Percentiles rank a stretch among this genome's conserved stretches.
Evolutionary conservation across 257 asterid species (phyloP).

Genomic region (Gardenia jasminoides): DNA sequence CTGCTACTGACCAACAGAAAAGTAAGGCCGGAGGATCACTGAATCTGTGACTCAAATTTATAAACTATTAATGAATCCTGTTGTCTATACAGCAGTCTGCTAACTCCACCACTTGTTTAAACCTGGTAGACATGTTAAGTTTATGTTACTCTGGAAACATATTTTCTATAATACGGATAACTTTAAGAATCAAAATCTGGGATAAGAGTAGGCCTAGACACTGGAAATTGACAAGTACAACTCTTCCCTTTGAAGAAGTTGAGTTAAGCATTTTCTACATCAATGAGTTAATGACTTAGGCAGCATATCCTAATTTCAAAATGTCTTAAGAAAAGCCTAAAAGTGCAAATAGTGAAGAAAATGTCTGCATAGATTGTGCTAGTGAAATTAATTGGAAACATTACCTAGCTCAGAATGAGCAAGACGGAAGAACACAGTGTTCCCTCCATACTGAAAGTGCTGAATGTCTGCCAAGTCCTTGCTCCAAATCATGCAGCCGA

Average conservation of each 20-base stretch:
- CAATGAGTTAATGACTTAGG: not conserved
- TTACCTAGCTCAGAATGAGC: slow-evolving; percentile 60
- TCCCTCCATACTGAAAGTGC: slow-evolving; percentile 51
- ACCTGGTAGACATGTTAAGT: not conserved
- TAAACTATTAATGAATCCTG: too few relatives aligned
- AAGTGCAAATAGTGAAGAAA: not conserved
- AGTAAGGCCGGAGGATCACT: not conserved
- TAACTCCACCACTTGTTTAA: not conserved
- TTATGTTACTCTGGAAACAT: not conserved
- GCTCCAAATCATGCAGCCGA: slow-evolving; percentile 71
- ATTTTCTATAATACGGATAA: not conserved
- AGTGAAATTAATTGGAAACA: not conserved
- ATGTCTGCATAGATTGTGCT: not conserved
- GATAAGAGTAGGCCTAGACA: not conserved
- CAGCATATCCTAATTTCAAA: not conserved
- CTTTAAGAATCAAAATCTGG: not conserved
- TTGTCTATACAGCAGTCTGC: not conserved
- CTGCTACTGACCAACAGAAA: not conserved
- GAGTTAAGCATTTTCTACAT: not conserved
- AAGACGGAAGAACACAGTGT: slow-evolving; percentile 53
- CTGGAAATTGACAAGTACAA: not conserved
- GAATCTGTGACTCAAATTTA: too few relatives aligned
- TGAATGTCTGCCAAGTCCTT: slow-evolving; percentile 58
- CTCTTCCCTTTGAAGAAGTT: not conserved
- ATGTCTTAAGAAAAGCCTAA: not conserved